A percentile compares a stretch with the other conserved stretches of the same genome.
Conservation (phyloP, 768 basidiomycete species). For the Paxillus involutus region DNA sequence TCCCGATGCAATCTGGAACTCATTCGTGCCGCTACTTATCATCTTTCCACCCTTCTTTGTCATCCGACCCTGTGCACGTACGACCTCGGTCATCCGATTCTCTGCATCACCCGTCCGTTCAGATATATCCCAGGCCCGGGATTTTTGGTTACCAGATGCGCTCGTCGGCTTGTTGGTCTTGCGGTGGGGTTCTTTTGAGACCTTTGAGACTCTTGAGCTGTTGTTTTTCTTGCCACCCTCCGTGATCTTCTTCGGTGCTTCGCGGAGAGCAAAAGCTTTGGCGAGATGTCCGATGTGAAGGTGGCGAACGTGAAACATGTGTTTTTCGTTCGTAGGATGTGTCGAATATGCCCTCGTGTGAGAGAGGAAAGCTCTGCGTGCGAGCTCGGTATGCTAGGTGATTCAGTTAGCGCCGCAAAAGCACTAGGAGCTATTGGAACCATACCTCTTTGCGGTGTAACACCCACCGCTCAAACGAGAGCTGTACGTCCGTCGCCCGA, state of each 20-base stretch:
- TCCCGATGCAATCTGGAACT: conserved; percentile 78
- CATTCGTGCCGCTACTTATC: conserved; percentile 62
- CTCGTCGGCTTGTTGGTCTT: conserved; percentile 7
- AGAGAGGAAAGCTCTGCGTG: conserved; percentile 85
- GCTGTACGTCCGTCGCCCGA: conserved; percentile 93
- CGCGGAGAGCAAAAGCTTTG: conserved; percentile 88
- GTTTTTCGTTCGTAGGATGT: conserved; percentile 92
- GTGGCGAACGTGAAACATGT: conserved; percentile 94
- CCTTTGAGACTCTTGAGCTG: neutral
- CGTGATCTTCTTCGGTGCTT: conserved; percentile 59
- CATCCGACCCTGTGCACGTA: conserved; percentile 78
- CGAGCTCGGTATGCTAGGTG: conserved; percentile 68
- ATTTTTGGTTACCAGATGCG: conserved; percentile 18
- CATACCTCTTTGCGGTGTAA: conserved; percentile 64
- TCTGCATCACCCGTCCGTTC: conserved; percentile 57
- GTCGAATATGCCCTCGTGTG: conserved; percentile 97
- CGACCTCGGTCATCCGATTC: conserved; percentile 82
- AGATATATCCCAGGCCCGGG: conserved; percentile 34
- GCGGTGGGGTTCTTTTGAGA: neutral
- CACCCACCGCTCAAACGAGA: conserved; percentile 95
- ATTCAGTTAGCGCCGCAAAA: conserved; percentile 1
- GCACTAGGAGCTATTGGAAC: conserved; percentile 20
- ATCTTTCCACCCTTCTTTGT: conserved; percentile 79
- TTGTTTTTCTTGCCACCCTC: conserved; percentile 20
- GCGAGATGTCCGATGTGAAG: conserved; percentile 94